Conservation (phyloP, 2,329 filamentous ascomycete species). For the Xenosphaeropsis pyriputrescens region DNA sequence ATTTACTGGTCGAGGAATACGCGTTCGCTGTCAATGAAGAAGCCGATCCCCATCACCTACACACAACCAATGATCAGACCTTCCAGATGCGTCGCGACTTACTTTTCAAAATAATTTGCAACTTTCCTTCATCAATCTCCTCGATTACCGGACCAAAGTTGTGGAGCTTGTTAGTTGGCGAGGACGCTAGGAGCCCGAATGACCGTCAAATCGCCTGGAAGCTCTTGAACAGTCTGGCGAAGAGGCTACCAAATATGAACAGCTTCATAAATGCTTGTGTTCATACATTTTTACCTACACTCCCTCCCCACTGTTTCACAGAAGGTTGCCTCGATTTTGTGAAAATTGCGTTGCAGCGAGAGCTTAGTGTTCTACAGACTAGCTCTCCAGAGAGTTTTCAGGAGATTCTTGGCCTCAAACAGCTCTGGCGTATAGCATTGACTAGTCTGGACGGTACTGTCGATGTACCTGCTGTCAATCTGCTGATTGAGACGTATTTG, state of each 20-base stretch:
- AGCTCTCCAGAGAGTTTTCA: conserved; percentile 32
- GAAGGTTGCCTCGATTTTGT: conserved; percentile 49
- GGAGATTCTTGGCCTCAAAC: conserved; percentile 42
- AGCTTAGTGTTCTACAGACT: conserved; percentile 27
- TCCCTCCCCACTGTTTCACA: conserved; percentile 44
- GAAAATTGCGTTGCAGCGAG: conserved; percentile 29
- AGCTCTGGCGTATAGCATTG: conserved; percentile 74
- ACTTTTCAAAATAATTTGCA: conserved; percentile 39
- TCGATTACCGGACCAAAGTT: conserved; percentile 45
- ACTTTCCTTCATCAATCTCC: conserved; percentile 47
- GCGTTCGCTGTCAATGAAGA: conserved; percentile 24
- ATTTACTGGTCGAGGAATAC: conserved; percentile 49
- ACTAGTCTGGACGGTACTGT: conserved; percentile 50
- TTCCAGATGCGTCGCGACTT: conserved; percentile 42
- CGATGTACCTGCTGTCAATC: conserved; percentile 51
- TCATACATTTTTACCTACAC: conserved; percentile 36
- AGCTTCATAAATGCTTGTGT: conserved; percentile 40
- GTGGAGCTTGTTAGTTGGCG: conserved; percentile 62
- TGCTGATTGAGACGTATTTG: conserved; percentile 63
- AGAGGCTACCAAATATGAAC: conserved; percentile 30
- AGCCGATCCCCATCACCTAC: conserved; percentile 9
- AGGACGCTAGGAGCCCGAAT: conserved; percentile 37
- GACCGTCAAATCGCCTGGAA: conserved; percentile 58
- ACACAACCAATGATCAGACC: conserved; percentile 22
- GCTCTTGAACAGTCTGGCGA: conserved; percentile 36